phyloP scores from a whole-genome alignment of 805 yeast species.

The Monosporozyma solicola region DNA sequence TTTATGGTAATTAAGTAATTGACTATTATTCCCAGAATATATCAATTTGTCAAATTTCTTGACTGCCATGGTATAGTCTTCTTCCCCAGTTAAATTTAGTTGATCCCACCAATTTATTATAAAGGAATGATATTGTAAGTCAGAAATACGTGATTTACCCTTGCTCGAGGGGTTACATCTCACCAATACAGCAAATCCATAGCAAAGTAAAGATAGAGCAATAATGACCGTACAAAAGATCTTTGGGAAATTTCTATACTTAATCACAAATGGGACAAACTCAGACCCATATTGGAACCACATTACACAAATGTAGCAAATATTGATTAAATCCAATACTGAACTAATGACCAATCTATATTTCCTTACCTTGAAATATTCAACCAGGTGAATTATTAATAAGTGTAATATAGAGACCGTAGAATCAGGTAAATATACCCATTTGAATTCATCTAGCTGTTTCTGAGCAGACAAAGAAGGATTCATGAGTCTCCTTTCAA shows the following conservation, averaged over 20 bases:
- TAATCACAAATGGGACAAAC: constrained; percentile 49
- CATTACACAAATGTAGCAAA: constrained; percentile 41
- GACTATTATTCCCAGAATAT: constrained; percentile 16
- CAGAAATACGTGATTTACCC: constrained; percentile 8
- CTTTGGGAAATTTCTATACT: constrained; percentile 61
- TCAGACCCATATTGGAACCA: constrained; percentile 38
- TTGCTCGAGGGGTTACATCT: constrained; percentile 32
- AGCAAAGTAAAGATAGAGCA: constrained; percentile 46
- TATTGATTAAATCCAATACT: constrained; percentile 44
- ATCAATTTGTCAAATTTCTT: constrained; percentile 17
- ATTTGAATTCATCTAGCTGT: background rate
- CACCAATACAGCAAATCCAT: constrained; percentile 49
- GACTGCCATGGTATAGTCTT: constrained; percentile 20
- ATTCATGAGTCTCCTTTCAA: background rate
- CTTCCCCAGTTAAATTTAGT: constrained; percentile 27
- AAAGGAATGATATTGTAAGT: constrained; percentile 25
- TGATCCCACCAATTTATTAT: constrained; percentile 32
- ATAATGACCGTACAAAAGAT: constrained; percentile 39
- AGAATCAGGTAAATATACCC: constrained; percentile 22
- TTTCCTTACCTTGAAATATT: constrained; percentile 41
- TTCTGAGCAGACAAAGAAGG: background rate
- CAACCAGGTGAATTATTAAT: constrained; percentile 53
- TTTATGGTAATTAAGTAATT: constrained; percentile 18
- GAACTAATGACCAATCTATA: constrained; percentile 60
- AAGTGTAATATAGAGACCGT: constrained; percentile 52